Base-by-base conservation (phyloP, 2,329 filamentous ascomycete species). In the Fusarium chaquense region DNA sequence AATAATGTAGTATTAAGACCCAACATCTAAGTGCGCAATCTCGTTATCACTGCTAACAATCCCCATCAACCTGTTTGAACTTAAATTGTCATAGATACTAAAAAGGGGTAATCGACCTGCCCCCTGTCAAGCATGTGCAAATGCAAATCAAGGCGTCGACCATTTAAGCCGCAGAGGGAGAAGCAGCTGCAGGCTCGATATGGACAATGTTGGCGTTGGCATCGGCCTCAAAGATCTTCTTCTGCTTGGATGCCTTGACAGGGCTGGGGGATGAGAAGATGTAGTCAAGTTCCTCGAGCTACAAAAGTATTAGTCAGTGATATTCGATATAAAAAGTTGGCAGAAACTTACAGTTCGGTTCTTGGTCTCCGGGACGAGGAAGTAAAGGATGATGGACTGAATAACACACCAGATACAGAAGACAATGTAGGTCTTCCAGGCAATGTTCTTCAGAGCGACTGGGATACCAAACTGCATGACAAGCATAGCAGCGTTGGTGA, bases 381-480 rank as follows among this genome's bases (percentile, higher is more conserved):
- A 81, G 73, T 82, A 87, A 3, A 86, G 81, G 5, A 82, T 73
- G 13, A 65, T 20, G 6, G 80, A 70, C 70, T 83, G 81, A 55
- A 82, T 70, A 6, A 78, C 76, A 65, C 80, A 81, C 82, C 82
- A 84, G 41, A 79, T 53, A 16, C 78, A 81, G 70, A 87, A 86
- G 32, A 85, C 76, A 55, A 88, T 86, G 70, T 87, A 87, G 0
- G 84, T 85, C 65, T 82, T 81, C 85, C 84, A 88, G 1, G 79
- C 81, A 49, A 88, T 87, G 51, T 82, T 79, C 28, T 82, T 77
- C 40, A 87, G 77, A 4, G 83, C 80, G 3, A 86, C 81, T 0
- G 83, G 83, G 43, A 81, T 81, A 53, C 78, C 82, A 58, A 82
- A 83, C 74, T 84, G 81, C 67, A 81, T 84, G 55, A 70, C 61